Evolutionary conservation across 352 stramenopile genomes (phyloP), one percentile per base, ranked within the genome.

Genomic region (Phytophthora crassamura): DNA sequence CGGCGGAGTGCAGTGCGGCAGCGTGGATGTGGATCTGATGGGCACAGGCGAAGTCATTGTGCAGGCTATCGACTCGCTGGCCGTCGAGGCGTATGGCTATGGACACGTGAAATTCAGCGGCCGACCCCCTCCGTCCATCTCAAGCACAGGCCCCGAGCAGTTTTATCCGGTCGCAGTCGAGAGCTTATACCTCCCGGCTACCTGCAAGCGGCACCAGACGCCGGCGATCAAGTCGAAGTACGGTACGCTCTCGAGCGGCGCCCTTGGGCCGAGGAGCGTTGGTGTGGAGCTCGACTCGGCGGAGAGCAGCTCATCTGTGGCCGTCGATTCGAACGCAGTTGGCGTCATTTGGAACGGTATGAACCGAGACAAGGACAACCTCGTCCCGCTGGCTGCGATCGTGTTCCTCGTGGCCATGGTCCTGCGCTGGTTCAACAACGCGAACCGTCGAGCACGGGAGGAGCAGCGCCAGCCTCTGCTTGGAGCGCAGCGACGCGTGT

Each of bases 11-110:
- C 57, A 67, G 35, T 78, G 70, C 20, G 68, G 77, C 11, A 53
- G 54, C 15, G 75, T 80, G 25, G 58, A 75, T 35, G 69, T 85
- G 10, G 55, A 59, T 8, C 50, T 88, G 15, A 51, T 78, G 38
- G 71, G 78, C 52, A 75, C 62, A 38, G 78, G 78, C 9, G 43
- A 78, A 20, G 66, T 83, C 4, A 42, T 80, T 15, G 68, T 84
- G 11, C 69, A 82, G 59, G 75, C 72, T 9, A 70, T 42, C 7
- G 46, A 72, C 43, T 52, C 38, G 4, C 51, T 78, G 9, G 28
- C 36, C 20, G 52, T 72, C 10, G 52, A 57, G 14, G 50, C 45
- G 0, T 68, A 68, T 18, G 58, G 64, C 14, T 46, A 33, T 40
- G 64, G 64, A 4, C n/a, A 51, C 11, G 50, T 72, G n/a, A 39